Percentiles rank a stretch among this genome's conserved stretches.
phyloP scores from a whole-genome alignment of 495 filamentous ascomycete genomes.

The Talaromyces stipitatus region DNA sequence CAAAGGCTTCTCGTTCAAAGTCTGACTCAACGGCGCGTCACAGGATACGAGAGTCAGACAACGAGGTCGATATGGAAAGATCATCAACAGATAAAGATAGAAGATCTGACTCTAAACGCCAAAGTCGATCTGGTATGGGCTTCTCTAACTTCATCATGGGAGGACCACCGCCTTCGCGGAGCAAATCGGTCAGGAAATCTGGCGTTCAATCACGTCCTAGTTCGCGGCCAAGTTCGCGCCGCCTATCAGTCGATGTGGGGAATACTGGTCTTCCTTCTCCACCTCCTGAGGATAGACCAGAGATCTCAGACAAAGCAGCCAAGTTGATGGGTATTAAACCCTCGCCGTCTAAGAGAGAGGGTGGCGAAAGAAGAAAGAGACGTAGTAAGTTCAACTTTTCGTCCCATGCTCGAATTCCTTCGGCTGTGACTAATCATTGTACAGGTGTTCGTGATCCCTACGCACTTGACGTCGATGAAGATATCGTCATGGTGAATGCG shows the following conservation, averaged over 20 bases:
- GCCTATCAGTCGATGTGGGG: conserved; percentile 43
- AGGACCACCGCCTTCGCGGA: conserved; percentile 36
- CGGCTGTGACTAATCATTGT: conserved; percentile 6
- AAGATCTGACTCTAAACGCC: conserved; percentile 35
- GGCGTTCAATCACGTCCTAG: conserved; percentile 26
- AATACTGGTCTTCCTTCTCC: conserved; percentile 42
- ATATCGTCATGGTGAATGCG: conserved; percentile 48
- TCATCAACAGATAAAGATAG: conserved; percentile 48
- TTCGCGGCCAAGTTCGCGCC: conserved; percentile 36
- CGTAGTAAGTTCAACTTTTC: conserved; percentile 23
- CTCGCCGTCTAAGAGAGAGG: conserved; percentile 27
- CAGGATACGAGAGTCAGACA: conserved; percentile 27
- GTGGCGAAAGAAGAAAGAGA: conserved; percentile 27
- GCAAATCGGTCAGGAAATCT: conserved; percentile 40
- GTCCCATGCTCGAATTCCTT: background rate
- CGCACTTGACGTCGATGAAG: conserved; percentile 50
- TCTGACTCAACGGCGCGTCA: conserved; percentile 31
- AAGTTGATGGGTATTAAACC: conserved; percentile 48
- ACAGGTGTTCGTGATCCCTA: conserved; percentile 49
- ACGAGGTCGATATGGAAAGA: conserved; percentile 40
- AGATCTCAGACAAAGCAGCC: conserved; percentile 48
- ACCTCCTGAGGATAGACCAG: conserved; percentile 42
- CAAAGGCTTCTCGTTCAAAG: conserved; percentile 40
- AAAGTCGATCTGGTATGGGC: conserved; percentile 37
- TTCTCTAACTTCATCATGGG: conserved; percentile 47